Conservation (phyloP, 1,284 basidiomycete genomes). For the Tilletia setariae region DNA sequence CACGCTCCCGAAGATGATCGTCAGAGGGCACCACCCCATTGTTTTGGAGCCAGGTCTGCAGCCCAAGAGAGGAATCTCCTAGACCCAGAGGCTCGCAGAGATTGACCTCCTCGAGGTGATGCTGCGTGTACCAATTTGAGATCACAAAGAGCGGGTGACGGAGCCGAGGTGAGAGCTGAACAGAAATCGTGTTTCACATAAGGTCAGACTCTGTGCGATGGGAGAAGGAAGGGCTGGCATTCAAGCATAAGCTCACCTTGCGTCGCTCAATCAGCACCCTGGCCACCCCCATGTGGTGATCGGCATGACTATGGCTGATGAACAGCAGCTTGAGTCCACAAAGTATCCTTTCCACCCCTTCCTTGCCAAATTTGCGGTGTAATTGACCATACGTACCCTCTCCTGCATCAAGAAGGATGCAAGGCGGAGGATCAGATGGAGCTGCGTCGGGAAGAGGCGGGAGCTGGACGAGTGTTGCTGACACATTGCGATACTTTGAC, state of each 20-base stretch:
- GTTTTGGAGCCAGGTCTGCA: conserved; percentile 50
- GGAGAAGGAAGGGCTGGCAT: too few relatives aligned
- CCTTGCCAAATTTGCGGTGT: conserved; percentile 68
- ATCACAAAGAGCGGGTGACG: conserved; percentile 66
- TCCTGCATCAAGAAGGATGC: conserved; percentile 78
- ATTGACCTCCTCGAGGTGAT: conserved; percentile 67
- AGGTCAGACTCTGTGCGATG: too few relatives aligned
- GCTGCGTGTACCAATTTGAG: conserved; percentile 61
- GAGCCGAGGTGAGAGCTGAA: neutral
- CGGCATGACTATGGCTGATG: conserved; percentile 85
- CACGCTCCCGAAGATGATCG: too few relatives aligned
- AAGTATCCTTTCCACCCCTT: conserved; percentile 54
- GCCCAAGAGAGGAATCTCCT: conserved; percentile 58
- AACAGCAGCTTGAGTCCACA: conserved; percentile 75
- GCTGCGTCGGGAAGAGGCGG: conserved; percentile 19
- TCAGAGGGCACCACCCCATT: too few relatives aligned
- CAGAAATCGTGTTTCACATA: too few relatives aligned
- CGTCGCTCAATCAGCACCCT: conserved; percentile 71
- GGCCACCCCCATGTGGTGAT: conserved; percentile 83
- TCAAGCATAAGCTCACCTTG: conserved; percentile 59
- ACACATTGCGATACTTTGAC: conserved; percentile 57
- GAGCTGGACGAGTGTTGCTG: conserved; percentile 45
- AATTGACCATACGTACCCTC: conserved; percentile 91
- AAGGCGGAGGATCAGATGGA: conserved; percentile 18
- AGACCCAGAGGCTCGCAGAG: conserved; percentile 62